phyloP scores from a whole-genome alignment of 2,329 filamentous ascomycete genomes.

The Cladosporium velox region DNA sequence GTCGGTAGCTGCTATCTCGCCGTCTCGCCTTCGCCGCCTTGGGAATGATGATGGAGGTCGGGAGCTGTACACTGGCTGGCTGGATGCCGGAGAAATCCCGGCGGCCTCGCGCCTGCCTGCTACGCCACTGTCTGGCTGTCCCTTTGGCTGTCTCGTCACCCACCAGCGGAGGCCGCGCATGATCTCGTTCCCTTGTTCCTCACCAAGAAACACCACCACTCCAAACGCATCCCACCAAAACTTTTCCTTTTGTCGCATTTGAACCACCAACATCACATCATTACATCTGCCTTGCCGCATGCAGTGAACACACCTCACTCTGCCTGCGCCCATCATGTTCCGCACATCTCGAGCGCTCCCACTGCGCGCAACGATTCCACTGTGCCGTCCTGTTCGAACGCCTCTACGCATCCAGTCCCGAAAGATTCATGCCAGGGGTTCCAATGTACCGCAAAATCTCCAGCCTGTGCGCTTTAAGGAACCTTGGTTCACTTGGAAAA shows the following conservation, averaged over 20 bases:
- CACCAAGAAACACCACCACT: conserved; percentile 9
- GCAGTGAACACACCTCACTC: neutral
- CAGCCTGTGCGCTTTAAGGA: conserved; percentile 23
- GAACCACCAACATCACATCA: neutral
- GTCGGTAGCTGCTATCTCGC: neutral
- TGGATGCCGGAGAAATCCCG: neutral
- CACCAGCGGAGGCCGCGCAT: neutral
- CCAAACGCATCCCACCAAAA: conserved; percentile 4
- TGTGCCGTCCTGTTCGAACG: neutral
- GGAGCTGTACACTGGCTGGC: neutral
- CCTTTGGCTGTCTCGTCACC: neutral
- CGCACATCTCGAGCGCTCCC: conserved; percentile 18
- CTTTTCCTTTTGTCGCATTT: conserved; percentile 17
- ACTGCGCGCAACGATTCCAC: conserved; percentile 15
- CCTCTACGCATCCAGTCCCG: conserved; percentile 10
- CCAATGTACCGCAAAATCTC: neutral
- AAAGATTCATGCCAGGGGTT: neutral
- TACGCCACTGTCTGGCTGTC: conserved; percentile 4
- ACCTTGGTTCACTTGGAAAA: conserved; percentile 22
- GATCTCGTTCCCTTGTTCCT: neutral
- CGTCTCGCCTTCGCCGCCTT: conserved; percentile 12
- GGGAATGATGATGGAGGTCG: conserved; percentile 10
- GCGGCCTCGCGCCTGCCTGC: neutral
- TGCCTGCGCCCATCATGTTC: conserved; percentile 12
- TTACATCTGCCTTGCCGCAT: neutral